Percentiles rank a stretch among this genome's conserved stretches.
phyloP scores from a whole-genome alignment of 371 early-diverging fungal genomes.

The Syncephalastrum contaminatum region DNA sequence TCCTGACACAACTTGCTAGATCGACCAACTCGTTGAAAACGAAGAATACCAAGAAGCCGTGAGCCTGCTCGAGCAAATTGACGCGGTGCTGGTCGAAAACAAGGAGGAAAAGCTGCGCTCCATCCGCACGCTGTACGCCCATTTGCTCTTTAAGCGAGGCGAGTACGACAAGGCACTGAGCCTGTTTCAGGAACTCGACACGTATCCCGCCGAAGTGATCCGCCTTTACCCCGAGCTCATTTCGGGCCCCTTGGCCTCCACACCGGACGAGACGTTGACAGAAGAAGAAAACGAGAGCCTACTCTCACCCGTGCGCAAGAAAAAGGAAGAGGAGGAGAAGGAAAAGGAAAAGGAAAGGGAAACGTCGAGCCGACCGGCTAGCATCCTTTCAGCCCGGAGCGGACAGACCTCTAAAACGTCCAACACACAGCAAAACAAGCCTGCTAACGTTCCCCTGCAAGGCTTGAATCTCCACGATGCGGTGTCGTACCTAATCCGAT shows the following conservation, averaged over 20 bases:
- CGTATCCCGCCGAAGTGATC: constrained; percentile 83
- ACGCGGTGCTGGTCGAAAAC: constrained; percentile 79
- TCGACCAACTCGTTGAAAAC: constrained; percentile 75
- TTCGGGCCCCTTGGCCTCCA: constrained; percentile 38
- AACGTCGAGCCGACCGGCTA: constrained; percentile 23
- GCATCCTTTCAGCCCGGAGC: constrained; percentile 32
- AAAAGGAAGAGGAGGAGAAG: constrained; percentile 7
- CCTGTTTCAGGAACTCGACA: constrained; percentile 77
- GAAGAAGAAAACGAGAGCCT: constrained; percentile 15
- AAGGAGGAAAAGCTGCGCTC: constrained; percentile 61
- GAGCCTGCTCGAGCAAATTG: constrained; percentile 83
- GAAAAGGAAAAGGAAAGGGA: constrained; percentile 13
- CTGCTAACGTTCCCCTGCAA: constrained; percentile 28
- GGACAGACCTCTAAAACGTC: constrained; percentile 14
- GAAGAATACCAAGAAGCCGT: constrained; percentile 85
- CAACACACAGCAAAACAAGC: constrained; percentile 19
- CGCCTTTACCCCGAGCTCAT: constrained; percentile 78
- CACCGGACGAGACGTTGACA: background rate
- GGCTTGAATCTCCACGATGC: constrained; percentile 60
- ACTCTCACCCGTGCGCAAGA: constrained; percentile 12
- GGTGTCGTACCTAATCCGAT: constrained; percentile 62
- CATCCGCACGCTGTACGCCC: constrained; percentile 83
- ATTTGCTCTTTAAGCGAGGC: constrained; percentile 74
- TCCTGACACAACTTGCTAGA: constrained; percentile 25
- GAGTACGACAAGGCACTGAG: constrained; percentile 80